Conservation (phyloP, 1,139 yeast species). For the Nakaseomyces uthaithaninus region DNA sequence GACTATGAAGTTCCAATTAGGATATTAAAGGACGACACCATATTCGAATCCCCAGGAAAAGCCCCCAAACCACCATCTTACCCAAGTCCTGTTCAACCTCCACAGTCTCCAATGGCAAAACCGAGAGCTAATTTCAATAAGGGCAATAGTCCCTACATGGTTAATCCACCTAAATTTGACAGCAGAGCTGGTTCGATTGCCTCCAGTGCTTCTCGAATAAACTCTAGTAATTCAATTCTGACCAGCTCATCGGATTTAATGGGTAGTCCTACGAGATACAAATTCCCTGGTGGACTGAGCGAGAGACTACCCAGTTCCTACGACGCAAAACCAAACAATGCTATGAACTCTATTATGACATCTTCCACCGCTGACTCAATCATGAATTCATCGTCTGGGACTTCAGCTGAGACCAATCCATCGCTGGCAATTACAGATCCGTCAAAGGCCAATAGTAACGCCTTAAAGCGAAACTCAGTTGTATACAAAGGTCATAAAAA, state of each 20-base stretch:
- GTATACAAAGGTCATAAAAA: slow-evolving; percentile 20
- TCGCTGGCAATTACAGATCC: slow-evolving; percentile 2
- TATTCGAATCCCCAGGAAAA: slow-evolving; percentile 51
- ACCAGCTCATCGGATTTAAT: slow-evolving; percentile 3
- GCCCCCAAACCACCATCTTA: slow-evolving; percentile 53
- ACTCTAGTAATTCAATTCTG: slow-evolving; percentile 4
- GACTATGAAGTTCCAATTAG: slow-evolving; percentile 10
- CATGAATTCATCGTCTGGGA: background rate
- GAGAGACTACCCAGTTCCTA: background rate
- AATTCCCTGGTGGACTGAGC: slow-evolving; percentile 2
- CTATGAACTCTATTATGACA: background rate
- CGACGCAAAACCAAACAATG: background rate
- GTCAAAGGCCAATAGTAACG: background rate
- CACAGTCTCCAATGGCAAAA: slow-evolving; percentile 18
- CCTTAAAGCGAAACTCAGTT: slow-evolving; percentile 11
- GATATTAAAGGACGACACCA: slow-evolving; percentile 13
- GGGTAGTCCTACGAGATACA: background rate
- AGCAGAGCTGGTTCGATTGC: slow-evolving; percentile 4
- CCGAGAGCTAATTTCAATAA: slow-evolving; percentile 1
- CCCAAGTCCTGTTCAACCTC: slow-evolving; percentile 39
- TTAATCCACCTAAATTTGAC: slow-evolving; percentile 1
- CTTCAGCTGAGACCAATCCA: background rate
- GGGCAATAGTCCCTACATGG: slow-evolving; percentile 2
- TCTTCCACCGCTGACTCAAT: slow-evolving; percentile 1
- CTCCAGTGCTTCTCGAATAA: slow-evolving; percentile 1